Base-by-base conservation (phyloP, 2,329 filamentous ascomycete species). In the Hypoxylon sp. region DNA sequence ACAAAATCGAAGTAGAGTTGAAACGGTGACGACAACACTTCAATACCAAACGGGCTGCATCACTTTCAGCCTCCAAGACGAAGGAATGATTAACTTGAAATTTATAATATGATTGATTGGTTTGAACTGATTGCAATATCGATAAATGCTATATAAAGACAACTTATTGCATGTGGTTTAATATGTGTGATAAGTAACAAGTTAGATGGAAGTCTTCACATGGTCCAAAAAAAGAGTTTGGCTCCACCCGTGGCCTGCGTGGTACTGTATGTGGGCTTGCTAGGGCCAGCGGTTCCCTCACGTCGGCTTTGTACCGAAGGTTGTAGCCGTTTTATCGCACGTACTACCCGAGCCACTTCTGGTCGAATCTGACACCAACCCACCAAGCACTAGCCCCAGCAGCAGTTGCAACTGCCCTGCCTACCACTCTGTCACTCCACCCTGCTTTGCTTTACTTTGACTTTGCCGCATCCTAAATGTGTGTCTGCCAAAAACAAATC, bases 251-350 rank as follows among this genome's bases (percentile, higher is more conserved):
- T 31, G 44, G 26, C 54, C 29, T 31, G 29, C 29, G 29, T 42
- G 56, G 55, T 42, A 50, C 54, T 54, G 54, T 56, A 51, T 31
- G 5, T 59, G 29, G 29, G 6, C 13, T 52, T 42, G 64, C 59
- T 63, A 56, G 64, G 58, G 19, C 42, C 44, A 63, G 31, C 51
- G 13, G 58, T 60, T 64, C 55, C 55, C 39, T 65, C 60, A 58
- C 33, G 37, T 46, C 48, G 51, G 59, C 59, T 33, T 63, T 52
- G 59, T 63, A 64, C 62, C 63, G 61, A 65, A 67, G 59, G 62
- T 69, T 66, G 63, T 52, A 62, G 42, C 67, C 59, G 63, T 56
- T 48, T 54, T 51, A 52, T 59, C 53, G 67, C 64, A 70, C 63
- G 61, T 70, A 67, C 64, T 44, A 64, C 55, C 46, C 50, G 31